A percentile compares a stretch with the other conserved stretches of the same genome.
These are phyloP conservation scores for Dianthus caryophyllus DNA, from an alignment of 148 eudicot genomes.

Conservation along the genomic window DNA sequence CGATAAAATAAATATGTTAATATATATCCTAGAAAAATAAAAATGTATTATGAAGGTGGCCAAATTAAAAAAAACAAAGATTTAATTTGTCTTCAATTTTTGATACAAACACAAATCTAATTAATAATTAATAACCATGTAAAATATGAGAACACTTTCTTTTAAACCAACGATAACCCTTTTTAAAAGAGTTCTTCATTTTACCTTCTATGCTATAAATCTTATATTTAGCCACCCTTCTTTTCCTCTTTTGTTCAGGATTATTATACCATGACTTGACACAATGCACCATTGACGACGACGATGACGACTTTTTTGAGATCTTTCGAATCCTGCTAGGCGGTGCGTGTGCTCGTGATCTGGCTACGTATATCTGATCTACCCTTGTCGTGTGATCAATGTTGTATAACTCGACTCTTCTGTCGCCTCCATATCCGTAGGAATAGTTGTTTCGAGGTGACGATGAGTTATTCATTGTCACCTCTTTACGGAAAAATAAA, in stretches of 20 bases:
- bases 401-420: constrained; percentile 23
- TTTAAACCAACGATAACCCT: constrained; percentile 42
- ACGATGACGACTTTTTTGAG: constrained; percentile 10
- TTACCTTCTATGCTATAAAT: constrained; percentile 38
- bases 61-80: too few species aligned
- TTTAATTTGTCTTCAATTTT: too few species aligned
- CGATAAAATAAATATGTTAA: not conserved
- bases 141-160: constrained; percentile 27
- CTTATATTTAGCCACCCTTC: constrained; percentile 44
- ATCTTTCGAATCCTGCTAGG: not conserved
- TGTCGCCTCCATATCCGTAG: constrained; percentile 14
- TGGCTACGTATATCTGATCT: constrained; percentile 31
- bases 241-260: constrained; percentile 40
- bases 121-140: constrained; percentile 29
- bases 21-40: too few species aligned
- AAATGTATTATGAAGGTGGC: not conserved
- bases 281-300: constrained; percentile 17
- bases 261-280: constrained; percentile 29
- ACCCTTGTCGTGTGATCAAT: constrained; percentile 8
- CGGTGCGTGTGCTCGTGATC: constrained; percentile 17
- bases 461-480: constrained; percentile 22
- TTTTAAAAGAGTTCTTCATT: constrained; percentile 33
- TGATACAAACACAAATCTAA: too few species aligned
- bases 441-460: constrained; percentile 12
- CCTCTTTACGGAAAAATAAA: constrained; percentile 5